These are phyloP conservation scores for Phytophthora brassicae DNA, from an alignment of 352 stramenopile species.

Conservation along the genomic window DNA sequence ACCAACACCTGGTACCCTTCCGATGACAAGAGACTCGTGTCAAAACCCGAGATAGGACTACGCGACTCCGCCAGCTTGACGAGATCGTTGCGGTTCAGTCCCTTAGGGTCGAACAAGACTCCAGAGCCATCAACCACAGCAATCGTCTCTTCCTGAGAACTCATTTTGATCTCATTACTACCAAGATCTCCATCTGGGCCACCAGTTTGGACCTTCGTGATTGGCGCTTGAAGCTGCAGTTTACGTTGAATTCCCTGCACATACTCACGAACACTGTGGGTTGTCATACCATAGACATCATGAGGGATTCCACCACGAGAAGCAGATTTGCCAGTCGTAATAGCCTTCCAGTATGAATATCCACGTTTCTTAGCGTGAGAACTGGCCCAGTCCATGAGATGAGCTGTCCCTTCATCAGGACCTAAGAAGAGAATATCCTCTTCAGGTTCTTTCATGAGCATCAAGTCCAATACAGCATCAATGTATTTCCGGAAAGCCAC, in stretches of 20 bases:
- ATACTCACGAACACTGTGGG: constrained; percentile 96
- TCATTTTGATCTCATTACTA: constrained; percentile 98
- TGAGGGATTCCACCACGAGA: constrained; percentile 96
- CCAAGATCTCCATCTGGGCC: constrained; percentile 97
- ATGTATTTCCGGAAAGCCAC: constrained; percentile 95
- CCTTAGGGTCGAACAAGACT: constrained; percentile 94
- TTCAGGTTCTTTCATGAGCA: constrained; percentile 94
- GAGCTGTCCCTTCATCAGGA: constrained; percentile 97
- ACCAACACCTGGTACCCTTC: constrained; percentile 72
- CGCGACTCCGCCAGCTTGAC: constrained; percentile 90
- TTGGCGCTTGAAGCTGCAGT: constrained; percentile 88
- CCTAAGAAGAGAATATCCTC: constrained; percentile 98
- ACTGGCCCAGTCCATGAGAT: constrained; percentile 97
- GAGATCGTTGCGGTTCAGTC: constrained; percentile 92
- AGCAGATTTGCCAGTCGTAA: constrained; percentile 97
- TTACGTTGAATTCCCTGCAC: constrained; percentile 93
- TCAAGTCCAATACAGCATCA: constrained; percentile 95
- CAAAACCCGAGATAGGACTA: constrained; percentile 90
- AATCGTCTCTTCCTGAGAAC: constrained; percentile 94
- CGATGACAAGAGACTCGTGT: constrained; percentile 66
- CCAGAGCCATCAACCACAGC: constrained; percentile 94
- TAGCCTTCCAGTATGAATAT: constrained; percentile 94
- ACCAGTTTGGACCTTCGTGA: constrained; percentile 97
- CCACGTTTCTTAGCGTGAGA: constrained; percentile 91
- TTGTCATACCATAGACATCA: constrained; percentile 98